Conservation (phyloP, 768 basidiomycete genomes). For the Leucosporidium creatinivorum region DNA sequence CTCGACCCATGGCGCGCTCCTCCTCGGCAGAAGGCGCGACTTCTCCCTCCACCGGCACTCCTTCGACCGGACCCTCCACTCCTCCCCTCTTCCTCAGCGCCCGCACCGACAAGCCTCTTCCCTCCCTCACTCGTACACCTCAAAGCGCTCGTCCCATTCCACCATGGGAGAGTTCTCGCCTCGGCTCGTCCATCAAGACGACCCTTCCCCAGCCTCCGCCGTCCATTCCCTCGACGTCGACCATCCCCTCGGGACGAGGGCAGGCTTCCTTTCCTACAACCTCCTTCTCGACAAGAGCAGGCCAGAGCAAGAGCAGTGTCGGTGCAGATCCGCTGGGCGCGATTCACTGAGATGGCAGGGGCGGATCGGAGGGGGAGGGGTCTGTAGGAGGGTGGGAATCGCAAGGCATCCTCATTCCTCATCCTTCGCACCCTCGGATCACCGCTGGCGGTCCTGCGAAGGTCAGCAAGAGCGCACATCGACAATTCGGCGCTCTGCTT, state of each 20-base stretch:
- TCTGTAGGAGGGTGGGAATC: no score
- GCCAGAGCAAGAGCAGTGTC: not conserved
- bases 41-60: no score
- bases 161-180: not conserved
- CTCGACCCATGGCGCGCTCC: no score
- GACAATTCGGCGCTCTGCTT: no score
- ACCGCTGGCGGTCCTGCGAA: no score
- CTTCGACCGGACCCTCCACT: no score
- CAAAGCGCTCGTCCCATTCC: not conserved
- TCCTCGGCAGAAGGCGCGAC: no score
- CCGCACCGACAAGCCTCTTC: conserved; percentile 12
- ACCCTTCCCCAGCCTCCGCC: not conserved
- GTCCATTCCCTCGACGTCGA: not conserved
- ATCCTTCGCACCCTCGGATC: no score
- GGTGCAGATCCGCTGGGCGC: not conserved
- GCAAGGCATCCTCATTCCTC: no score
- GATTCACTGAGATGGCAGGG: not conserved
- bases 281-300: conserved; percentile 2
- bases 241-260: not conserved
- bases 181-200: not conserved
- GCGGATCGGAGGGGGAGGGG: no score
- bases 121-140: conserved; percentile 17
- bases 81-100: not conserved
- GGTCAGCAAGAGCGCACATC: no score
- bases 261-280: not conserved